Evolutionary conservation across 2,329 filamentous ascomycete genomes (phyloP), one percentile per base, ranked within the genome.

Genomic region (Ophiosphaerella narmari): DNA sequence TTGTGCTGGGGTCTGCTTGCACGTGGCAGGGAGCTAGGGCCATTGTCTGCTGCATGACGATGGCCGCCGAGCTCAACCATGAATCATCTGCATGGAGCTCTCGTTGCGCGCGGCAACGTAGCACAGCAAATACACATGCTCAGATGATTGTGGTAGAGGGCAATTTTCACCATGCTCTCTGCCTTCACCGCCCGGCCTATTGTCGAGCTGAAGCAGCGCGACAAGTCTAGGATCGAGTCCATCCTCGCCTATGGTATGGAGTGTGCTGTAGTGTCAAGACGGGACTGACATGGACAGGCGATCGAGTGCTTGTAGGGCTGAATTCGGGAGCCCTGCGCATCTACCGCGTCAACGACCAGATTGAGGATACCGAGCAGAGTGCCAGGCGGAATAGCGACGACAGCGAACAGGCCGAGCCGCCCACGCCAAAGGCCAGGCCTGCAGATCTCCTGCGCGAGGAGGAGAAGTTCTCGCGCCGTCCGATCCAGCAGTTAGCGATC

Each of bases 171-270:
- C 46, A 97, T 97, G 94, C 88, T 99, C 77, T 95, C 93, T 77
- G 94, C 94, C 72, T 99, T 99, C 78, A 96, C 89, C 65, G 92
- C 94, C 79, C 89, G 90, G 70, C 90, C 92, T 59, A 93, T 99
- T 74, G 89, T 97, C 81, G 94, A 99, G 89, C 88, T 99, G 68
- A 92, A 89, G 78, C 86, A 87, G 75, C 88, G 90, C 75, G 93
- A 97, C 84, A 97, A 95, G 80, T 95, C 90, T 60, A 94, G 89
- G 80, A 96, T 99, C 76, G 94, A 99, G 77, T 94, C 90, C 42
- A 90, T 99, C 61, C 82, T 97, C 40, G 90, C 93, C 54, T 90
- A 96, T 76, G 91, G 89, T 90, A 81, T 50, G 75, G 13, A 29
- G 42, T 39, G 21, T 34, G 31, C 31, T 41, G 16, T 32, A 11